Percentiles rank a stretch among this genome's conserved stretches.
Evolutionary conservation across 768 basidiomycete species (phyloP).

Genomic region (Termitomyces sp.): DNA sequence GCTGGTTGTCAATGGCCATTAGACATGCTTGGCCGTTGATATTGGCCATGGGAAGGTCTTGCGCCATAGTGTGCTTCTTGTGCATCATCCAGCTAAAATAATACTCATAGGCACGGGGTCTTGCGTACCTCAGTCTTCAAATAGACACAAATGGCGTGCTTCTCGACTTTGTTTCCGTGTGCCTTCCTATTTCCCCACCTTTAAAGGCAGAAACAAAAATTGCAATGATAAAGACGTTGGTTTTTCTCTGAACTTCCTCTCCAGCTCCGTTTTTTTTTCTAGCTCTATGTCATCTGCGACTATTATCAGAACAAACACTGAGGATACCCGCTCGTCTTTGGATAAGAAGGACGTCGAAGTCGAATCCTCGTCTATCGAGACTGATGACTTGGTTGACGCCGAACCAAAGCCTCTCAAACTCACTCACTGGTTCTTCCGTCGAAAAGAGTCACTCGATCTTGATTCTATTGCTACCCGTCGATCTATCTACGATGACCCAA

Average conservation of each 20-base stretch:
- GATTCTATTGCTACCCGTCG: constrained; percentile 46
- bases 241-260: background rate
- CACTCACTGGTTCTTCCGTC: constrained; percentile 31
- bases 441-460: constrained; percentile 23
- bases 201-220: constrained; percentile 1
- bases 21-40: background rate
- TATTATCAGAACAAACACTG: background rate
- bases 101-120: background rate
- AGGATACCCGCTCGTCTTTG: constrained; percentile 6
- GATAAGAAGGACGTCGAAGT: constrained; percentile 2
- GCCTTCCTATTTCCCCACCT: background rate
- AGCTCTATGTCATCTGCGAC: constrained; percentile 2
- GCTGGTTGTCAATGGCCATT: background rate
- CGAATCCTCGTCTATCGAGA: constrained; percentile 16
- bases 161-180: constrained; percentile 8
- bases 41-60: constrained; percentile 8
- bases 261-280: background rate
- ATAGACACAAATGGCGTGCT: constrained; percentile 18
- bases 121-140: background rate
- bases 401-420: constrained; percentile 35
- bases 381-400: constrained; percentile 31
- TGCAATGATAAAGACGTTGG: background rate
- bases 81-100: constrained; percentile 10
- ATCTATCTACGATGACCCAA: constrained; percentile 51
- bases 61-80: constrained; percentile 20